Percentiles rank a stretch among this genome's conserved stretches.
These are phyloP conservation scores for Verticillium longisporum DNA, from an alignment of 2,329 filamentous ascomycete species.

Conservation along the genomic window DNA sequence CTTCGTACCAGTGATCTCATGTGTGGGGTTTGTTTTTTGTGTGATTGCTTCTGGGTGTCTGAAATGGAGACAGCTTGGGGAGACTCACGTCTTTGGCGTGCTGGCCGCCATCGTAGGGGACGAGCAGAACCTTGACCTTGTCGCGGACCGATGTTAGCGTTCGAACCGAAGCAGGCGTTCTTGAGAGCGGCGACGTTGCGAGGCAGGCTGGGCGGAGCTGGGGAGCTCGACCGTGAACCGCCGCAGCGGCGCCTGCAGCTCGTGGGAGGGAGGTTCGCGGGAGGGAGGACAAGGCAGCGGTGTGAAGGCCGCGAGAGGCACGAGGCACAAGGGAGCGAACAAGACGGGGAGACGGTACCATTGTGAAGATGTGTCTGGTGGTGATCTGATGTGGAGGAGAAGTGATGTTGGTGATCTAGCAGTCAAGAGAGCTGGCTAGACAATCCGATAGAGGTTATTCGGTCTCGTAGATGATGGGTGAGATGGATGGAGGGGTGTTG, in stretches of 20 bases:
- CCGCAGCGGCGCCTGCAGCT: background rate
- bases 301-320: background rate
- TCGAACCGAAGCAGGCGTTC: conserved; percentile 45
- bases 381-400: background rate
- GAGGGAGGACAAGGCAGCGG: background rate
- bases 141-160: conserved; percentile 40
- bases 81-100: conserved; percentile 76
- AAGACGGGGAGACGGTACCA: background rate
- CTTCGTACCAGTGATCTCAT: background rate
- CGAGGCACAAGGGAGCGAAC: background rate
- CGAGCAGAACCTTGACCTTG: conserved; percentile 91
- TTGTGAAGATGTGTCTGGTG: background rate
- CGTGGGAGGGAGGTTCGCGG: background rate
- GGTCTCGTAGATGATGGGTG: background rate
- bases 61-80: background rate
- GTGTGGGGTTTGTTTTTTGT: background rate
- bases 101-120: conserved; percentile 86
- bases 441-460: too few relatives aligned
- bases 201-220: background rate
- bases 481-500: background rate
- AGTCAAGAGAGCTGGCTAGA: background rate
- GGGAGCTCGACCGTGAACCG: background rate
- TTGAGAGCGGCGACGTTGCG: background rate
- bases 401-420: background rate
- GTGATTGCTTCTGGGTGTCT: background rate